Evolutionary conservation across 306 rosid genomes (phyloP).

Genomic region (Chamaecrista fasciculata): DNA sequence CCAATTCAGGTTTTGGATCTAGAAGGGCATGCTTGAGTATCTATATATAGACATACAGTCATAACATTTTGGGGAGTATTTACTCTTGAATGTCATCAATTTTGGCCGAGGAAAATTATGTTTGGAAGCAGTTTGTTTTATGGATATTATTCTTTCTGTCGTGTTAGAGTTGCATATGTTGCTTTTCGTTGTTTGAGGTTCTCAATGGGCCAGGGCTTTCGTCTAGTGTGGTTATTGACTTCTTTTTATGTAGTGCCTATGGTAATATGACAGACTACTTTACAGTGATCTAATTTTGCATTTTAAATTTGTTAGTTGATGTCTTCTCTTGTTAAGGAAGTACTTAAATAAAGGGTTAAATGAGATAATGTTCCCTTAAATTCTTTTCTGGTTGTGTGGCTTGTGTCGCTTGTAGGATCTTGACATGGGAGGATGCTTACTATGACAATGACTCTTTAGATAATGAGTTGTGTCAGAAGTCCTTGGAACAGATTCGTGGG

Average conservation of each 20-base stretch:
- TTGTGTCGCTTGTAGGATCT: constrained; percentile 69
- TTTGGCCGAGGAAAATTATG: constrained; percentile 1
- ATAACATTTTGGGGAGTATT: not conserved
- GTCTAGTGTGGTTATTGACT: not conserved
- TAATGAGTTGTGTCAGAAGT: constrained; percentile 45
- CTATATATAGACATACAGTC: not conserved
- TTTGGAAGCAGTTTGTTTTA: not conserved
- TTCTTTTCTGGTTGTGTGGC: constrained; percentile 7
- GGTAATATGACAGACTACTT: not conserved
- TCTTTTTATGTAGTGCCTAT: not conserved
- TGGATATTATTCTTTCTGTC: constrained; percentile 7
- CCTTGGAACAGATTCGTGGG: constrained; percentile 46
- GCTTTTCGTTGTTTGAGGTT: not conserved
- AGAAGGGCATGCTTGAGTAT: constrained; percentile 1
- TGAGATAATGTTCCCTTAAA: not conserved
- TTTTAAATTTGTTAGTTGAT: not conserved
- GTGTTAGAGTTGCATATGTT: not conserved
- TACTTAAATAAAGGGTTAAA: not conserved
- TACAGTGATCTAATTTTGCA: not conserved
- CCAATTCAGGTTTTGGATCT: constrained; percentile 5
- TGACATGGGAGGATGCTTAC: constrained; percentile 94
- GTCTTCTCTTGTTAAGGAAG: not conserved
- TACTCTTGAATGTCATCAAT: not conserved
- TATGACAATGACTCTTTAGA: constrained; percentile 56
- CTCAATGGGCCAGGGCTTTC: not conserved